Evolutionary conservation across 2,329 filamentous ascomycete genomes (phyloP).

Genomic region (Diaporthe sp.): DNA sequence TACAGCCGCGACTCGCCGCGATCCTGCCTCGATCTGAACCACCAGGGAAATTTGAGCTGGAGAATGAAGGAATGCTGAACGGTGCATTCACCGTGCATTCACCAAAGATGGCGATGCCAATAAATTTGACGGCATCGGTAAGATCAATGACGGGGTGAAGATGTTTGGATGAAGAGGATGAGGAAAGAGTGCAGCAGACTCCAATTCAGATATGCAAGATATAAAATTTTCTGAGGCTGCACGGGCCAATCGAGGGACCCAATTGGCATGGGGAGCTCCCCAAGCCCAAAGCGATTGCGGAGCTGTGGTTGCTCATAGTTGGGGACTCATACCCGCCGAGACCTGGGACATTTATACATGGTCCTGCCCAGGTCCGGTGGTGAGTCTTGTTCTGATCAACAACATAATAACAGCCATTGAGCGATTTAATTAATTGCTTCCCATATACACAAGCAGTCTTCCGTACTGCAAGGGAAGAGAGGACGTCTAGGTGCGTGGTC

Average conservation of each 20-base stretch:
- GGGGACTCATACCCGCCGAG: background rate
- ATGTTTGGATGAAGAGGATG: background rate
- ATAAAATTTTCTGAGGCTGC: constrained; percentile 35
- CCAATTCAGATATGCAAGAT: constrained; percentile 26
- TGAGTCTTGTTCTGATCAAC: constrained; percentile 2
- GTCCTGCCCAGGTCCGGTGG: background rate
- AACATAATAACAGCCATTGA: background rate
- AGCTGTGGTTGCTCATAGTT: constrained; percentile 34
- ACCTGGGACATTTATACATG: constrained; percentile 2
- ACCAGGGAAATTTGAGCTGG: background rate
- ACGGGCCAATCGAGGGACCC: constrained; percentile 31
- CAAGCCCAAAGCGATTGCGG: constrained; percentile 27
- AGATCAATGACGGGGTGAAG: background rate
- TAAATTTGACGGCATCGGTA: too few species aligned
- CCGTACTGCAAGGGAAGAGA: background rate
- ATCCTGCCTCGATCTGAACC: background rate
- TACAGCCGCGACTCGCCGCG: background rate
- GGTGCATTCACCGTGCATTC: too few species aligned
- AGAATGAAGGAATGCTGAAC: background rate
- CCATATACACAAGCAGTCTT: background rate
- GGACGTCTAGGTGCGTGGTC: constrained; percentile 5
- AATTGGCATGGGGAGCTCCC: constrained; percentile 22
- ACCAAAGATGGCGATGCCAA: too few species aligned
- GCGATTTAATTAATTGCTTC: background rate
- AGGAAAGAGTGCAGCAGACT: background rate